Percentiles rank a stretch among this genome's conserved stretches.
These are phyloP conservation scores for Suhomyces coccinellae DNA, from an alignment of 1,139 yeast species.

Conservation along the genomic window DNA sequence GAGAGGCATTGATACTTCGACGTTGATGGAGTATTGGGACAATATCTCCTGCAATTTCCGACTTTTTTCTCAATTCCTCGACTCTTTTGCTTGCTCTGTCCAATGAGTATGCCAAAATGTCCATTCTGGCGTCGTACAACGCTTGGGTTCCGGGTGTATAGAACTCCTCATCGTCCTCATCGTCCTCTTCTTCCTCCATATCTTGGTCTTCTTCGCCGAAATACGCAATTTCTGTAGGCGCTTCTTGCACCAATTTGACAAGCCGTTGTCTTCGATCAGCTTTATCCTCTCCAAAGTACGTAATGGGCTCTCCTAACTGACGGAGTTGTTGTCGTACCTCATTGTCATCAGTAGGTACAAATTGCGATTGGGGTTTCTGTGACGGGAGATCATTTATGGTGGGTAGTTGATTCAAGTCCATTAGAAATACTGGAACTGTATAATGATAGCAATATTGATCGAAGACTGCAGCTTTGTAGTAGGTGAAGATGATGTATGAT, in stretches of 20 bases:
- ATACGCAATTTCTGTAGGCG: constrained; percentile 27
- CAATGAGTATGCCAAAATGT: constrained; percentile 55
- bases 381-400: background rate
- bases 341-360: constrained; percentile 63
- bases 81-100: constrained; percentile 45
- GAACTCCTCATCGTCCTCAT: constrained; percentile 71
- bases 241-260: constrained; percentile 23
- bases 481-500: background rate
- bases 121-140: constrained; percentile 54
- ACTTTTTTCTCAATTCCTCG: constrained; percentile 21
- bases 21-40: constrained; percentile 42
- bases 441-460: background rate
- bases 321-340: constrained; percentile 55
- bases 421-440: background rate
- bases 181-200: constrained; percentile 24
- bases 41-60: constrained; percentile 24
- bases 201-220: constrained; percentile 22
- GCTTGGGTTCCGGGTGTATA: constrained; percentile 75
- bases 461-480: background rate
- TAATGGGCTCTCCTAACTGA: constrained; percentile 58
- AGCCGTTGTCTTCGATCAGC: constrained; percentile 63
- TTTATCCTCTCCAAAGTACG: constrained; percentile 59
- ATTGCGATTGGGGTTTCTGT: background rate
- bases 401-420: background rate
- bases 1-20: constrained; percentile 39